phyloP scores from a whole-genome alignment of 495 filamentous ascomycete genomes.

The Trichoderma asperelloides region DNA sequence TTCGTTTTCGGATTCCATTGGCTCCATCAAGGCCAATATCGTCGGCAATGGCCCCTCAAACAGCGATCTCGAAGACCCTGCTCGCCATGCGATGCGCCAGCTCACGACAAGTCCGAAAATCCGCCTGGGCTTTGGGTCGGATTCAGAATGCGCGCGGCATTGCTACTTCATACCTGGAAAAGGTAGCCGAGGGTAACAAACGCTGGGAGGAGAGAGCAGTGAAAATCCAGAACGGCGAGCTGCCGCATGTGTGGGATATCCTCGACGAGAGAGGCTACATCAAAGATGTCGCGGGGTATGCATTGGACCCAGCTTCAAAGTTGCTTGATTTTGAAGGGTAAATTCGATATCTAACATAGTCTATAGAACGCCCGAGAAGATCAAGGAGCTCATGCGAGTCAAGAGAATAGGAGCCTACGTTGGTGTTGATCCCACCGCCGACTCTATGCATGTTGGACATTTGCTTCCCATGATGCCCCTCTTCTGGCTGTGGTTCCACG shows the following conservation, averaged over 20 bases:
- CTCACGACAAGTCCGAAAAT: neutral
- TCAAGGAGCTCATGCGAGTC: conserved; percentile 59
- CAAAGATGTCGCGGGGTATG: conserved; percentile 71
- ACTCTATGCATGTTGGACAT: conserved; percentile 86
- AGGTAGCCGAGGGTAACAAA: conserved; percentile 43
- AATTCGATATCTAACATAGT: neutral
- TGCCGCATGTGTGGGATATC: conserved; percentile 54
- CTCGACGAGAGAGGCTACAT: conserved; percentile 75
- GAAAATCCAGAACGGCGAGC: conserved; percentile 51
- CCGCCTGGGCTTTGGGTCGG: neutral
- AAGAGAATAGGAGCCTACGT: conserved; percentile 74
- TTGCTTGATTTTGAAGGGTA: neutral
- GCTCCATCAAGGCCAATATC: neutral
- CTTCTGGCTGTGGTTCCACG: conserved; percentile 86
- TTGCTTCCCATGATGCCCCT: conserved; percentile 89
- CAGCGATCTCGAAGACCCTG: neutral
- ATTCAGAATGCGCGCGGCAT: neutral
- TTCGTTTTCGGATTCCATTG: neutral
- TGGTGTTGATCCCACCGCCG: conserved; percentile 87
- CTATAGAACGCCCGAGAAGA: conserved; percentile 42
- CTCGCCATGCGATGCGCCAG: conserved; percentile 1
- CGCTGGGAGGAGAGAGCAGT: conserved; percentile 49
- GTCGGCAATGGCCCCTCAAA: conserved; percentile 2
- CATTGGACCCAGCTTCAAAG: conserved; percentile 18
- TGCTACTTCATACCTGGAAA: conserved; percentile 29